Percentiles rank a stretch among this genome's conserved stretches.
phyloP scores from a whole-genome alignment of 2,329 filamentous ascomycete genomes.

The Fusarium udum region DNA sequence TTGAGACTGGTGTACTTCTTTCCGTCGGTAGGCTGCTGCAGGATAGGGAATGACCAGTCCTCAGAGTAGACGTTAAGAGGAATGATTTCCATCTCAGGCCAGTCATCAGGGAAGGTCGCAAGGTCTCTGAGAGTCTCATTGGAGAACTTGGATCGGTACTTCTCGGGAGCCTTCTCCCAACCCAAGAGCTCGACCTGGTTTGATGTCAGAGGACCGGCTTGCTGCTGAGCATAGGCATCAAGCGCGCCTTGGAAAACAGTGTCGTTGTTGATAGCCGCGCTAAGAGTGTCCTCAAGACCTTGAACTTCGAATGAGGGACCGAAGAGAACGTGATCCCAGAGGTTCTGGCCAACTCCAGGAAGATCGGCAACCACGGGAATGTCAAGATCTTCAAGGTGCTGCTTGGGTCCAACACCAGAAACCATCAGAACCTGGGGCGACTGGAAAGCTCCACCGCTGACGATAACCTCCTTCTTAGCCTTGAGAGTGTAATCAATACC shows the following conservation, averaged over 20 bases:
- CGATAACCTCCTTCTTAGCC: conserved; percentile 31
- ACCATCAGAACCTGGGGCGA: conserved; percentile 37
- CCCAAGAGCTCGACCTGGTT: conserved; percentile 39
- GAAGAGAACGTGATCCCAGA: conserved; percentile 36
- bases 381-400: conserved; percentile 7
- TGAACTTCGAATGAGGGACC: conserved; percentile 31
- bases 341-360: conserved; percentile 34
- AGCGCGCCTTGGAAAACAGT: conserved; percentile 23
- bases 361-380: conserved; percentile 26
- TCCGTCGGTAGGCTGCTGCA: conserved; percentile 30
- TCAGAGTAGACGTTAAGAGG: conserved; percentile 34
- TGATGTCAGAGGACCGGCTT: conserved; percentile 35
- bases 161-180: conserved; percentile 41
- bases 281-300: conserved; percentile 39
- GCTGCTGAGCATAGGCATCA: conserved; percentile 18
- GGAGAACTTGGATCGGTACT: conserved; percentile 30
- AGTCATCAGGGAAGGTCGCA: conserved; percentile 44
- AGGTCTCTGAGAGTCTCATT: conserved; percentile 30
- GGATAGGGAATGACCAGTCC: conserved; percentile 31
- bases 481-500: conserved; percentile 30
- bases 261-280: conserved; percentile 29
- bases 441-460: conserved; percentile 31
- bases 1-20: conserved; percentile 38
- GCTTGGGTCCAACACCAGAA: conserved; percentile 31
- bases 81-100: conserved; percentile 49